Conservation (phyloP, 441 rosid genomes). For the Daphne laureola region DNA sequence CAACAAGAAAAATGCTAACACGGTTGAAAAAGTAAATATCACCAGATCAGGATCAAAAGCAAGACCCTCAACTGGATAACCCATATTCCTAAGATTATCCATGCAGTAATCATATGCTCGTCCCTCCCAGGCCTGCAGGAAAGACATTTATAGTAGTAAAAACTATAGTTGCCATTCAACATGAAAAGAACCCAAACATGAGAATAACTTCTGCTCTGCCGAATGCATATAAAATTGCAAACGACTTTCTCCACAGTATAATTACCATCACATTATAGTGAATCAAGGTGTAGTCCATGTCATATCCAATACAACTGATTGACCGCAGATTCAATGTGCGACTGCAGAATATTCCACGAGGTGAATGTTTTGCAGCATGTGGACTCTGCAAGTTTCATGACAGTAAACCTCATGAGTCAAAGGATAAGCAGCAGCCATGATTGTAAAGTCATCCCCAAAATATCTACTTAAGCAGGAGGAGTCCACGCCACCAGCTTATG, state of each 20-base stretch:
- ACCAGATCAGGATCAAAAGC: constrained; percentile 89
- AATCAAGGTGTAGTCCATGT: constrained; percentile 97
- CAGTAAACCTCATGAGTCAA: constrained; percentile 14
- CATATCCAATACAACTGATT: constrained; percentile 93
- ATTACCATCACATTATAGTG: constrained; percentile 89
- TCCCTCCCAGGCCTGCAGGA: constrained; percentile 95
- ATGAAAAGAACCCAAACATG: not conserved
- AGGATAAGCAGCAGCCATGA: not conserved
- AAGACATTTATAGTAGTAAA: constrained; percentile 10
- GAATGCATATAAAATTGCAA: not conserved
- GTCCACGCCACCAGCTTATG: not conserved
- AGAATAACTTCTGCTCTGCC: not conserved
- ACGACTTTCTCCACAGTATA: constrained; percentile 3
- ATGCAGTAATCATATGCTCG: constrained; percentile 93
- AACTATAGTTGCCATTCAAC: constrained; percentile 1
- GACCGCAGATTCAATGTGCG: constrained; percentile 91
- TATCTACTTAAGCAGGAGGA: not conserved
- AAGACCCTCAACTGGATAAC: constrained; percentile 89
- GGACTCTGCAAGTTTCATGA: constrained; percentile 54
- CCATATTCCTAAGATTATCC: constrained; percentile 79
- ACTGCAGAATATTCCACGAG: constrained; percentile 91
- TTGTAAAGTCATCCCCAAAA: not conserved
- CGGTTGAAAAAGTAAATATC: constrained; percentile 17
- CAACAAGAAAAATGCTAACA: not conserved
- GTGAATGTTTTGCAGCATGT: constrained; percentile 62